These are phyloP conservation scores for Mycena crocata DNA, from an alignment of 768 basidiomycete genomes.

Conservation along the genomic window DNA sequence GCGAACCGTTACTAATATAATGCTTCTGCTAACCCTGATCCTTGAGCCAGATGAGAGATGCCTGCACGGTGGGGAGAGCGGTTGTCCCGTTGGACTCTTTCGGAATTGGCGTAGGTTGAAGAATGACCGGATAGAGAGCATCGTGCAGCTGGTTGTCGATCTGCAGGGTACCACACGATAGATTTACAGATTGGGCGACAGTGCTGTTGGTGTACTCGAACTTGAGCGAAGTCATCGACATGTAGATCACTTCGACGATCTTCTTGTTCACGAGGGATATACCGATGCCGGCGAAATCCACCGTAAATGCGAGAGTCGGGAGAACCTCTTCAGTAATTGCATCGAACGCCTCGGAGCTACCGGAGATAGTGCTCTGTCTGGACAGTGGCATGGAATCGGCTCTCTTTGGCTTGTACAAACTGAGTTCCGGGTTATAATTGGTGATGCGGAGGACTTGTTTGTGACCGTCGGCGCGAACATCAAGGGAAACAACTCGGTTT, in stretches of 20 bases:
- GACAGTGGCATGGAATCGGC: constrained; percentile 57
- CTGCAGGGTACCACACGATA: constrained; percentile 90
- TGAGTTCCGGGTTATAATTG: constrained; percentile 85
- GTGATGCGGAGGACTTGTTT: constrained; percentile 90
- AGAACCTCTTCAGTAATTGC: constrained; percentile 81
- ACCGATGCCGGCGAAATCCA: constrained; percentile 92
- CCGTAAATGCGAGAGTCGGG: constrained; percentile 70
- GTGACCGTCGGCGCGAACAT: constrained; percentile 90
- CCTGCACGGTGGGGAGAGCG: constrained; percentile 89
- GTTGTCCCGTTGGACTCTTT: constrained; percentile 81
- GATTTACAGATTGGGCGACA: constrained; percentile 80
- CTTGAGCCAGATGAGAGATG: constrained; percentile 89
- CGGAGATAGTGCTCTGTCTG: constrained; percentile 77
- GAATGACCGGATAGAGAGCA: constrained; percentile 91
- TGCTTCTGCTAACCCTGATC: constrained; percentile 78
- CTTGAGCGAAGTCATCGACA: constrained; percentile 81
- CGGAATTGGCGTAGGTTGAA: constrained; percentile 92
- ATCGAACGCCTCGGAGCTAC: constrained; percentile 83
- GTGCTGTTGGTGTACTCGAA: constrained; percentile 87
- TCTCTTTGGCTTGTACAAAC: constrained; percentile 86
- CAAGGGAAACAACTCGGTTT: constrained; percentile 82
- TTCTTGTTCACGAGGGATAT: constrained; percentile 90
- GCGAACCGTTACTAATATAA: background rate
- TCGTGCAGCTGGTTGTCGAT: constrained; percentile 99
- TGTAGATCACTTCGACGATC: constrained; percentile 90